These are phyloP conservation scores for Sclerotiophoma versabilis DNA, from an alignment of 2,329 filamentous ascomycete species.

Conservation along the genomic window DNA sequence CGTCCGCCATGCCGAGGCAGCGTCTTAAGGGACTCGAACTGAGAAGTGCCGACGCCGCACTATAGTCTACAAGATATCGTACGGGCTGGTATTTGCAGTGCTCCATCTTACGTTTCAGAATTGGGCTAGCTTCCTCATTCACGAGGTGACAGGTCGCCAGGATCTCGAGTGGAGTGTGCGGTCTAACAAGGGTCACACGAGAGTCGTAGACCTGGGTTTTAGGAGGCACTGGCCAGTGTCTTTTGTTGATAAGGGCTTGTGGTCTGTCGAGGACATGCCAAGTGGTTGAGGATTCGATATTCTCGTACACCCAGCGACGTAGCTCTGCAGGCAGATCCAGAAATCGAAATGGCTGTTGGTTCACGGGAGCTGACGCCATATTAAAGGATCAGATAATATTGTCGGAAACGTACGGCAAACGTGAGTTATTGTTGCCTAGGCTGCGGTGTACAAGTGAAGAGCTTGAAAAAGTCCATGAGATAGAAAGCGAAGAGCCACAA, in stretches of 20 bases:
- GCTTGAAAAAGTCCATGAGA: too few species aligned
- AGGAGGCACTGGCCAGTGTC: conserved; percentile 14
- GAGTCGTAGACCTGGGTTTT: conserved; percentile 11
- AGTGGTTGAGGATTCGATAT: conserved; percentile 12
- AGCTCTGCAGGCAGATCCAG: conserved; percentile 19
- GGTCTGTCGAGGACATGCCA: conserved; percentile 16
- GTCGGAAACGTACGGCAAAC: background rate
- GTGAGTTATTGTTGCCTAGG: too few species aligned
- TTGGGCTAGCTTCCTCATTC: conserved; percentile 14
- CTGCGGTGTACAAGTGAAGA: too few species aligned
- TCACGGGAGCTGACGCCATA: conserved; percentile 7
- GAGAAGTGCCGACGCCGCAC: conserved; percentile 19
- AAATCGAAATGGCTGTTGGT: conserved; percentile 16
- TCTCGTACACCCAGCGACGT: conserved; percentile 16
- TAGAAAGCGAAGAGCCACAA: too few species aligned
- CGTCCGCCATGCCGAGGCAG: conserved; percentile 10
- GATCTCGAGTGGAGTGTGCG: conserved; percentile 7
- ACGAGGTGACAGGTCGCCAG: conserved; percentile 14
- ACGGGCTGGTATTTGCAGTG: conserved; percentile 11
- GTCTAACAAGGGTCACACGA: conserved; percentile 14
- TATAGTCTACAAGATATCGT: conserved; percentile 23
- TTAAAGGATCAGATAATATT: background rate
- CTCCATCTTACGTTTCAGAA: conserved; percentile 18
- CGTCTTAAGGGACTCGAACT: background rate
- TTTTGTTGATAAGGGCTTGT: background rate